Percentiles rank a stretch among this genome's conserved stretches.
Evolutionary conservation across 2,329 filamentous ascomycete species (phyloP).

Genomic region (Apiospora malaysiana): DNA sequence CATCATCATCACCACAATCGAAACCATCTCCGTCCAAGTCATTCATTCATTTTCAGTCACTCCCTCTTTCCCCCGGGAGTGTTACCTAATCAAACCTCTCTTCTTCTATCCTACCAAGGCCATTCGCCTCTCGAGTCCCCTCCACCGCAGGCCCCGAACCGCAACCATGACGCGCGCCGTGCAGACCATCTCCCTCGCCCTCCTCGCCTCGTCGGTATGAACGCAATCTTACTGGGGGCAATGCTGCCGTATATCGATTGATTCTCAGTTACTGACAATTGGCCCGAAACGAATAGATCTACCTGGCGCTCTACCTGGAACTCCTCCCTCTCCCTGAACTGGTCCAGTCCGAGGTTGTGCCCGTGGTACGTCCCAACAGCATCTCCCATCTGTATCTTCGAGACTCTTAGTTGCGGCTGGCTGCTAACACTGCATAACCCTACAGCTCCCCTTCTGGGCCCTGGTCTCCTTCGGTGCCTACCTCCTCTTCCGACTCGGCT

Average conservation of each 20-base stretch:
- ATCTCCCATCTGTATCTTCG: background rate
- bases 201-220: slow-evolving; percentile 86
- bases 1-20: background rate
- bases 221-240: slow-evolving; percentile 25
- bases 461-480: slow-evolving; percentile 91
- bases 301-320: slow-evolving; percentile 84
- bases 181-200: slow-evolving; percentile 86
- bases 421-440: slow-evolving; percentile 15
- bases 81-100: background rate
- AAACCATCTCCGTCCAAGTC: slow-evolving; percentile 2
- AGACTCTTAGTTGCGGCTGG: background rate
- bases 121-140: background rate
- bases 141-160: background rate
- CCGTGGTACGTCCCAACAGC: slow-evolving; percentile 66
- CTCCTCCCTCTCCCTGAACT: slow-evolving; percentile 80
- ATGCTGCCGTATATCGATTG: slow-evolving; percentile 29
- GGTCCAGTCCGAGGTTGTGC: slow-evolving; percentile 85
- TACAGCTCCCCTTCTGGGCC: slow-evolving; percentile 90
- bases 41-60: slow-evolving; percentile 3
- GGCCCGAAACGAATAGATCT: slow-evolving; percentile 65
- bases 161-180: slow-evolving; percentile 87
- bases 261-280: background rate
- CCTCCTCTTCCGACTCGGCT: slow-evolving; percentile 89
- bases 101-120: background rate
- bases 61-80: background rate